phyloP scores from a whole-genome alignment of 78 protist genomes.

The Polysphondylium violaceum region DNA sequence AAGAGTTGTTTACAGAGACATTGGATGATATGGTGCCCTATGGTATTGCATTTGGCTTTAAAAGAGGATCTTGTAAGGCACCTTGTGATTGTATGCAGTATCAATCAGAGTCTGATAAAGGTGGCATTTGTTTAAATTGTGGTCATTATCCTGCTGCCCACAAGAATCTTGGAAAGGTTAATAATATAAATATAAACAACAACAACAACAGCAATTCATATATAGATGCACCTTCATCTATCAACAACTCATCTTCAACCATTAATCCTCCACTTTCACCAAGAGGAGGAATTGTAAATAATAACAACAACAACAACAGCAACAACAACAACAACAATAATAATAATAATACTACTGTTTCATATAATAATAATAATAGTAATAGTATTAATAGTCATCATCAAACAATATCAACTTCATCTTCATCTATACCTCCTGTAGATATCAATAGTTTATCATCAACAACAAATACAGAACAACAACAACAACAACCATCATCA shows the following conservation, averaged over 20 bases:
- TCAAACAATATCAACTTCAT: background rate
- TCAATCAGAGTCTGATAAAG: conserved; percentile 54
- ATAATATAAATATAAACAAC: background rate
- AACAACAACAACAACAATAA: background rate
- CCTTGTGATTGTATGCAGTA: conserved; percentile 72
- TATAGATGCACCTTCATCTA: background rate
- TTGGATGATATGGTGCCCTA: conserved; percentile 33
- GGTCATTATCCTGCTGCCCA: conserved; percentile 78
- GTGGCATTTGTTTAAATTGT: conserved; percentile 71
- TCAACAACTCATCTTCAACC: background rate
- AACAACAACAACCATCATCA: background rate
- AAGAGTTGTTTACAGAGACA: conserved; percentile 7
- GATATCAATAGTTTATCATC: background rate
- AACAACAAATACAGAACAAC: background rate
- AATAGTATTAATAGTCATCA: background rate
- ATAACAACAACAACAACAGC: background rate
- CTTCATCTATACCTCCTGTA: background rate
- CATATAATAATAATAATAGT: background rate
- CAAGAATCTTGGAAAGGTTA: conserved; percentile 48
- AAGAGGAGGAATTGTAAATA: background rate
- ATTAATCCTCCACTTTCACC: background rate
- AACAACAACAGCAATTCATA: background rate
- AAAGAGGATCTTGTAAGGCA: conserved; percentile 60
- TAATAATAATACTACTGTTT: background rate
- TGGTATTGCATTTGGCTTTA: conserved; percentile 77